Base-by-base conservation (phyloP, 768 basidiomycete species). In the Crassisporium funariophilum region DNA sequence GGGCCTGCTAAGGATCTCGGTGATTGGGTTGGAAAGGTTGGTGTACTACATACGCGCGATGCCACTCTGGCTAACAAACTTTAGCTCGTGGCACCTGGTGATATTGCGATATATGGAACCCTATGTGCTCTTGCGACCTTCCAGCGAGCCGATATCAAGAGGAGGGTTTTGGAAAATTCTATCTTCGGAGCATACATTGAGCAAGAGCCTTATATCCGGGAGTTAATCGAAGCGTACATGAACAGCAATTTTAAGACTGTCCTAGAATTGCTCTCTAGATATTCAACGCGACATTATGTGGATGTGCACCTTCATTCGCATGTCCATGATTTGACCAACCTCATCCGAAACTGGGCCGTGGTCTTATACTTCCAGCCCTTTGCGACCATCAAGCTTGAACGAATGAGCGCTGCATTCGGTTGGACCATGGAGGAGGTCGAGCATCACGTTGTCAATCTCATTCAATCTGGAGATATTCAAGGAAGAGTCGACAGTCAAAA, bases 291-390 rank as follows among this genome's bases (percentile, higher is more conserved):
- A 27, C 88, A 95, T 59, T 69, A 75, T 35, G 69, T 91, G 44
- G 91, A 94, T 61, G 77, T 91, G 34, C 88, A 95, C 64, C 78
- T 97, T 13, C 69, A 75, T 4, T 61, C 71, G 4, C 93, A 97
- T 59, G 75, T 92, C 29, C 55, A 67, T 41, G 76, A 77, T 9
- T 72, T 98, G 38, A 79, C 80, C 27, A 76, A 74, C 56, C 73
- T 81, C 22, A 87, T 98, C 65, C 83, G 82, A 31, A 83, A 86
- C 54, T 83, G 82, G 49, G 86, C 91, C 0, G 75, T 98, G 39
- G 76, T 79, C n/a, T 79, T 92, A 38, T 98, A 95, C 68, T 93
- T 97, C 74, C 80, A 84, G 56, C 95, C 95, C 0, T 98, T 94
- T 65, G 77, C 87, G 20, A 82, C 88, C 7, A 91, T 97, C 62